These are phyloP conservation scores for Platanthera guangdongensis DNA, from an alignment of 106 monocot genomes.

Conservation along the genomic window DNA sequence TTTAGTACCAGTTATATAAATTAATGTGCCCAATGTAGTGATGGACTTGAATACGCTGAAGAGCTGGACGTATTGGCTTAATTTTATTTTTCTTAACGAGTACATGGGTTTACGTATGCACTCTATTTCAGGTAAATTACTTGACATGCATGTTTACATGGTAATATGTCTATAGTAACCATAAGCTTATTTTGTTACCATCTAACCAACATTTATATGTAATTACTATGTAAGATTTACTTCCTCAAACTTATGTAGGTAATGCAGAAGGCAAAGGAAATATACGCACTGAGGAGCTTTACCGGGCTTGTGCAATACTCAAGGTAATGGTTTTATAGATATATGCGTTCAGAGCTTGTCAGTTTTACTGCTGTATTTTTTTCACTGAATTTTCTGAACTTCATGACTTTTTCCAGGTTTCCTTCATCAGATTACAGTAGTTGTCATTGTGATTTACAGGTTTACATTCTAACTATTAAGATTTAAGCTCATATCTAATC, in stretches of 20 bases:
- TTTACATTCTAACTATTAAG: slow-evolving; percentile 5
- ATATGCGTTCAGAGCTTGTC: not conserved
- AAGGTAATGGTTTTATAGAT: slow-evolving; percentile 30
- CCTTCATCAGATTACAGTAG: slow-evolving; percentile 51
- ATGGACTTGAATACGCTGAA: not conserved
- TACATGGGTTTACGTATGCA: not conserved
- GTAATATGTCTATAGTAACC: not conserved
- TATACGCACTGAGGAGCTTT: slow-evolving; percentile 61
- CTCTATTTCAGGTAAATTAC: not conserved
- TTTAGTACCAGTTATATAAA: not conserved
- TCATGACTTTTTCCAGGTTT: slow-evolving; percentile 36
- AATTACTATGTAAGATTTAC: not conserved
- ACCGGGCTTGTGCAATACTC: slow-evolving; percentile 52
- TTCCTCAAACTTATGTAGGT: slow-evolving; percentile 26
- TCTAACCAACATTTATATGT: not conserved
- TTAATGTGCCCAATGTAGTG: not conserved
- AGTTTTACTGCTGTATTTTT: not conserved
- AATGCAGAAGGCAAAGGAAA: slow-evolving; percentile 79
- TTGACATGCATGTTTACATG: not conserved
- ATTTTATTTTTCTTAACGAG: not conserved
- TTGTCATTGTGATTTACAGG: slow-evolving; percentile 76
- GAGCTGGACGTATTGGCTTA: not conserved
- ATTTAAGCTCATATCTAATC: not conserved
- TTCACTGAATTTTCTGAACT: not conserved
- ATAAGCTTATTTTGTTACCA: not conserved